Conservation (phyloP, 1,139 yeast species). For the Yamadazyma conglobata region DNA sequence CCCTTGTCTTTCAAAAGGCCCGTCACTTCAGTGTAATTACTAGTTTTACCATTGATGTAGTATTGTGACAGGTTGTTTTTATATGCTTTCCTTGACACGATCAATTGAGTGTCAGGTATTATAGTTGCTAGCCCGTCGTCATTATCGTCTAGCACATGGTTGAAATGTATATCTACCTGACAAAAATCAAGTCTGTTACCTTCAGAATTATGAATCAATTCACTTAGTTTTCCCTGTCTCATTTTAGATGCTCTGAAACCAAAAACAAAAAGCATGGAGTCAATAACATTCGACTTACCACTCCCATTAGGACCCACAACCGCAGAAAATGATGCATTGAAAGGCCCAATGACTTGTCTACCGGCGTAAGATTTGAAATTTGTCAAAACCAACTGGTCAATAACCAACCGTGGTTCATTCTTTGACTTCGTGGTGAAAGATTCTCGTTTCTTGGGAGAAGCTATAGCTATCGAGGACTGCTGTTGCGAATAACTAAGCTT, state of each 20-base stretch:
- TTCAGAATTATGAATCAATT: constrained; percentile 85
- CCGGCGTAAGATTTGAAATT: constrained; percentile 98
- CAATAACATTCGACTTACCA: constrained; percentile 96
- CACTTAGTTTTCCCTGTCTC: constrained; percentile 92
- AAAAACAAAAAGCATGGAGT: constrained; percentile 90
- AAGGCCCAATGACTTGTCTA: constrained; percentile 90
- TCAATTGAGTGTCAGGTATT: constrained; percentile 56
- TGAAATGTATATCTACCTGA: constrained; percentile 90
- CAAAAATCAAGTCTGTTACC: constrained; percentile 65
- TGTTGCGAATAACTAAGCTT: constrained; percentile 11
- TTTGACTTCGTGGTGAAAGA: constrained; percentile 9
- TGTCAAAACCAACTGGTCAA: constrained; percentile 65
- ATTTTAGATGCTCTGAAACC: constrained; percentile 95
- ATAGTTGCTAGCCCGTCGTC: constrained; percentile 32
- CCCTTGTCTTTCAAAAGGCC: constrained; percentile 74
- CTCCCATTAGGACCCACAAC: constrained; percentile 99
- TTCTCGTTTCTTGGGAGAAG: constrained; percentile 13
- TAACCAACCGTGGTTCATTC: constrained; percentile 63
- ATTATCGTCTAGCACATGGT: constrained; percentile 66
- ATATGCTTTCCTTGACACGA: constrained; percentile 77
- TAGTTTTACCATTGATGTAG: constrained; percentile 63
- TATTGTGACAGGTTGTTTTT: constrained; percentile 77
- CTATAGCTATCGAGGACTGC: constrained; percentile 13
- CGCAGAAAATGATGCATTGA: constrained; percentile 89
- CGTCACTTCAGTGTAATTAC: constrained; percentile 81